A percentile compares a stretch with the other conserved stretches of the same genome.
These are phyloP conservation scores for Leucoagaricus sp. DNA, from an alignment of 1,284 basidiomycete genomes.

Conservation along the genomic window DNA sequence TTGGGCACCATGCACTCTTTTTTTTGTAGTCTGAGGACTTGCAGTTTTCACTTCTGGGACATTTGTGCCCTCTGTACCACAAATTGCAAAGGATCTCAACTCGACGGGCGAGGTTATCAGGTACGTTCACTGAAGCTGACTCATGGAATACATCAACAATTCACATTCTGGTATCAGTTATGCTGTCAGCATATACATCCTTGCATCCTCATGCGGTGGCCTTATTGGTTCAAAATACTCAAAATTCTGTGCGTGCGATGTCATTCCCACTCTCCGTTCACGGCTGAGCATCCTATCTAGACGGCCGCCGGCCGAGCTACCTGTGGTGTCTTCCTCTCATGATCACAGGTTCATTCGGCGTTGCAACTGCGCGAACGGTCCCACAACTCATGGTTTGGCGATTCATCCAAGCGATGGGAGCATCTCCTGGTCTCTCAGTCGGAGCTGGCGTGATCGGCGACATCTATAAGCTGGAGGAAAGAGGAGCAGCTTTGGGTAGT, in stretches of 20 bases:
- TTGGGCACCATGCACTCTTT: no score
- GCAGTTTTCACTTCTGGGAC: slow-evolving; percentile 68
- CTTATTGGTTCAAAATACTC: slow-evolving; percentile 34
- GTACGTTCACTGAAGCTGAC: background rate
- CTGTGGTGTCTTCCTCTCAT: slow-evolving; percentile 61
- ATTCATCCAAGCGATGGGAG: slow-evolving; percentile 65
- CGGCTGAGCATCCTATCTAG: slow-evolving; percentile 30
- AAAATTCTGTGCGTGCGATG: slow-evolving; percentile 30
- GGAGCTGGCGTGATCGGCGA: slow-evolving; percentile 68
- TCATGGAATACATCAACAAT: background rate
- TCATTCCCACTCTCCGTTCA: background rate
- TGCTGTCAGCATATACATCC: slow-evolving; percentile 32
- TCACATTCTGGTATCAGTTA: slow-evolving; percentile 20
- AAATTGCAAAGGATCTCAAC: slow-evolving; percentile 15
- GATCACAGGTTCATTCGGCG: slow-evolving; percentile 60
- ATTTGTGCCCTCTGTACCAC: slow-evolving; percentile 17
- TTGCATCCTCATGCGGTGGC: slow-evolving; percentile 30
- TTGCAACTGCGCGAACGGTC: slow-evolving; percentile 48
- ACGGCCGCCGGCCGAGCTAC: slow-evolving; percentile 65
- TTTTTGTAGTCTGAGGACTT: background rate
- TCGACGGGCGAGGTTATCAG: slow-evolving; percentile 12
- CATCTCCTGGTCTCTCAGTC: slow-evolving; percentile 52
- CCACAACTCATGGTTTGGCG: slow-evolving; percentile 59
- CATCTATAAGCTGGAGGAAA: slow-evolving; percentile 60
- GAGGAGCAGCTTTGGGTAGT: slow-evolving; percentile 63